A percentile compares a stretch with the other conserved stretches of the same genome.
phyloP scores from a whole-genome alignment of 345 rosid genomes.

The Passiflora organensis region DNA sequence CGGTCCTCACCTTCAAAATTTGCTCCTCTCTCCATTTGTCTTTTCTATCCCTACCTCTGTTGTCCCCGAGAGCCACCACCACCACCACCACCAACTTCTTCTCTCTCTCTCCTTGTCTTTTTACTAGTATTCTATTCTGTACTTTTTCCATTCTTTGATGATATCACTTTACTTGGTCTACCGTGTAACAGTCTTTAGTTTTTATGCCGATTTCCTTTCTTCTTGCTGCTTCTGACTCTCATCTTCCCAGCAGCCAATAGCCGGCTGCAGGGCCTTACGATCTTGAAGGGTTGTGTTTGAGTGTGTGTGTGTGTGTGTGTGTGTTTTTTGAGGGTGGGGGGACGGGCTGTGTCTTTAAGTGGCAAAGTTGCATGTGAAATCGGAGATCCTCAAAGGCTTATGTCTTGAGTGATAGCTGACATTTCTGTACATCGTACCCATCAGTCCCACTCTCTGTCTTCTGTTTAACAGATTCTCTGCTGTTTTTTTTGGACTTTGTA shows the following conservation, averaged over 20 bases:
- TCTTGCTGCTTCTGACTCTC: neutral
- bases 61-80: neutral
- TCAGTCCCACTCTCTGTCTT: conserved; percentile 11
- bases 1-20: neutral
- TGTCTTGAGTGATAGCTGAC: conserved; percentile 20
- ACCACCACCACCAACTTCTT: neutral
- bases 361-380: no score
- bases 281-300: no score
- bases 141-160: neutral
- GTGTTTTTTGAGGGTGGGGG: no score
- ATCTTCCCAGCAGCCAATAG: neutral
- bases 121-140: neutral
- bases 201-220: neutral
- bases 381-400: no score
- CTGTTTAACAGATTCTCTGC: conserved; percentile 8
- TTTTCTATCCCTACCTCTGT: neutral
- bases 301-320: no score
- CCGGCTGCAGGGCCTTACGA: neutral
- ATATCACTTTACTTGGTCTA: conserved; percentile 6
- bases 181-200: neutral
- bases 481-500: neutral
- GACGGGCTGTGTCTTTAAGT: no score
- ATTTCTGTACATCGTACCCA: conserved; percentile 42
- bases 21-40: neutral
- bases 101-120: neutral